These are phyloP conservation scores for Tricharina praecox DNA, from an alignment of 495 filamentous ascomycete genomes.

Conservation along the genomic window DNA sequence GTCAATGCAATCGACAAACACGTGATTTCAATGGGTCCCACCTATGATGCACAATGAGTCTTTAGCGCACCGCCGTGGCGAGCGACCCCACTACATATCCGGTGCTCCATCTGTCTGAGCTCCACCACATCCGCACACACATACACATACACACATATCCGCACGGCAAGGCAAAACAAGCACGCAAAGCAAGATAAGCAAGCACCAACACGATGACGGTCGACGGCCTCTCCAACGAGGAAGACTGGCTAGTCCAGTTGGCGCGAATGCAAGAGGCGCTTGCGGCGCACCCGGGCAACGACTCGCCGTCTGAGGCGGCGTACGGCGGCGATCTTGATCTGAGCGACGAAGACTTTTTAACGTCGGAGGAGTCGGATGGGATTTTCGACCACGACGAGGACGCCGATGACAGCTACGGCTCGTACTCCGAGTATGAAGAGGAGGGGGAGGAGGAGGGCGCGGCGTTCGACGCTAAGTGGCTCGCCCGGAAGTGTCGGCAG, in stretches of 20 bases:
- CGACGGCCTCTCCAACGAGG: conserved; percentile 28
- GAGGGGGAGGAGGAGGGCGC: conserved; percentile 34
- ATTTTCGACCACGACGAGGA: conserved; percentile 14
- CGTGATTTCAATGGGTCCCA: too few species aligned
- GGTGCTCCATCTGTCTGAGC: too few species aligned
- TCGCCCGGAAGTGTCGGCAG: conserved; percentile 11
- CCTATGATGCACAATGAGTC: too few species aligned
- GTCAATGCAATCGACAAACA: too few species aligned
- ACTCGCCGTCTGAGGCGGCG: conserved; percentile 28
- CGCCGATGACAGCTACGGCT: conserved; percentile 5
- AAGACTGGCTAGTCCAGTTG: conserved; percentile 55
- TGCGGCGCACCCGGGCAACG: conserved; percentile 38
- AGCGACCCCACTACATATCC: too few species aligned
- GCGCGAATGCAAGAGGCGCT: conserved; percentile 56
- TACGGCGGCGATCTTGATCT: conserved; percentile 39
- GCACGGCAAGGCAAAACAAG: too few species aligned
- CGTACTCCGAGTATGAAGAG: conserved; percentile 36
- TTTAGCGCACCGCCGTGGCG: too few species aligned
- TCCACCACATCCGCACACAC: too few species aligned
- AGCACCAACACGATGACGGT: too few species aligned
- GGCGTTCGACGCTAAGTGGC: conserved; percentile 61
- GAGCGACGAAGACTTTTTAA: conserved; percentile 14
- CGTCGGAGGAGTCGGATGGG: conserved; percentile 12
- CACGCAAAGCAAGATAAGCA: too few species aligned
- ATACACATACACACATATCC: too few species aligned